These are phyloP conservation scores for Talaromyces amestolkiae DNA, from an alignment of 2,329 filamentous ascomycete genomes.

Conservation along the genomic window DNA sequence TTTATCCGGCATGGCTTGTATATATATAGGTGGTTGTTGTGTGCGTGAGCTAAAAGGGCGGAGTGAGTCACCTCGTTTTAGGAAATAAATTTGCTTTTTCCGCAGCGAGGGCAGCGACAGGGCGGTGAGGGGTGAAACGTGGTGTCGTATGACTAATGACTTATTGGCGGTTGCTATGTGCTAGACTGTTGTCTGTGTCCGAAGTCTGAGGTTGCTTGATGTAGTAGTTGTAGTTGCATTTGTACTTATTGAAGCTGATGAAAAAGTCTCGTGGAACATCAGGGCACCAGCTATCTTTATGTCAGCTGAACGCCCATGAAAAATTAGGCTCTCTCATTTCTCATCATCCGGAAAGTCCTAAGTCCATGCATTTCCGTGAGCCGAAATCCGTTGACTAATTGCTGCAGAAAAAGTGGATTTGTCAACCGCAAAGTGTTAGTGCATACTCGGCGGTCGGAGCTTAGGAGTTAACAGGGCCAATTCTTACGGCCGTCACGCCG, in stretches of 20 bases:
- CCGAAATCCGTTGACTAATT: conserved; percentile 5
- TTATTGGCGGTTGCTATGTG: neutral
- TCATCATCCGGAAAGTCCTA: neutral
- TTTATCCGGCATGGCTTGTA: conserved; percentile 1
- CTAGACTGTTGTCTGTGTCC: neutral
- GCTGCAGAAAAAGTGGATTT: neutral
- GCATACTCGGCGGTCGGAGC: neutral
- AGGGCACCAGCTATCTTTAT: conserved; percentile 6
- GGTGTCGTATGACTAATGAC: neutral
- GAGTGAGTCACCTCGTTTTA: conserved; percentile 14
- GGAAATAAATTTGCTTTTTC: conserved; percentile 10
- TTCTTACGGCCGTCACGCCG: neutral
- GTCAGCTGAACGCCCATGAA: neutral
- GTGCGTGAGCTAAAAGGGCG: neutral
- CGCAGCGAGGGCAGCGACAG: neutral
- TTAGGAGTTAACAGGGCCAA: neutral
- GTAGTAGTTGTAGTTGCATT: neutral
- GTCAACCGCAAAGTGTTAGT: neutral
- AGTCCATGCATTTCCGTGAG: conserved; percentile 8
- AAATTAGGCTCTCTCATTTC: conserved; percentile 5
- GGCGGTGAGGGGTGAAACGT: conserved; percentile 16
- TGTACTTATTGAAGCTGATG: neutral
- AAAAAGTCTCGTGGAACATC: neutral
- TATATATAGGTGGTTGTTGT: neutral
- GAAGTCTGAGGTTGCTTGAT: neutral